Evolutionary conservation across 495 filamentous ascomycete species (phyloP), one percentile per base, ranked within the genome.

Genomic region (Hamigera avellanea): DNA sequence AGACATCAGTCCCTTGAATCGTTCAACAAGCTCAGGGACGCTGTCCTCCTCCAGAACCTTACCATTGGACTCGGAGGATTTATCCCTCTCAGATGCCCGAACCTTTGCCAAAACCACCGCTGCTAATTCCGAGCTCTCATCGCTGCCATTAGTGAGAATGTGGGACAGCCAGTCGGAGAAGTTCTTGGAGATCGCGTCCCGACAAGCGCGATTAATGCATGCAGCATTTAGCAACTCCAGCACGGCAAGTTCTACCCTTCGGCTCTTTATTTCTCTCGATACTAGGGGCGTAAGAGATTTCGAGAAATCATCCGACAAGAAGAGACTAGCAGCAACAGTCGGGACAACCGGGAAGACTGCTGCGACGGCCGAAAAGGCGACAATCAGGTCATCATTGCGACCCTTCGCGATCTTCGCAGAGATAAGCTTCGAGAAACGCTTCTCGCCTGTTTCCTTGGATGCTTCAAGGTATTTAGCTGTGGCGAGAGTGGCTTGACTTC

Each of bases 141-240:
- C 73, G 41, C 71, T 73, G 12, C 75, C 75, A 42, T 78, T 75
- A 25, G 76, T 77, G 23, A 88, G 66, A 26, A 84, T 70, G 37
- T 87, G 79, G 38, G 84, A 78, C 16, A 98, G 65, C 83, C 86
- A 95, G 23, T 79, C 76, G 13, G 67, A 65, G 53, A 87, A 93
- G 44, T 89, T 74, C 48, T 81, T 86, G 32, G 70, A 67, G 35
- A 96, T 80, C 12, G 78, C 78, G 42, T 84, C 80, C 12, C 87
- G 77, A 45, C 87, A 95, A 2, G 67, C 55, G 28, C 72, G 64
- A 46, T 87, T 79, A 58, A 93, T 80, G 57, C 86, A 93, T 13
- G 89, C 93, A 8, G 83, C 84, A 57, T 83, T 91, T 27, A 96
- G 63, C 66, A 96, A 77, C 41, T 96, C 83, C 36, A 96, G 59